phyloP scores from a whole-genome alignment of 129 eudicot species.

The Rutidosis leptorrhynchoides region DNA sequence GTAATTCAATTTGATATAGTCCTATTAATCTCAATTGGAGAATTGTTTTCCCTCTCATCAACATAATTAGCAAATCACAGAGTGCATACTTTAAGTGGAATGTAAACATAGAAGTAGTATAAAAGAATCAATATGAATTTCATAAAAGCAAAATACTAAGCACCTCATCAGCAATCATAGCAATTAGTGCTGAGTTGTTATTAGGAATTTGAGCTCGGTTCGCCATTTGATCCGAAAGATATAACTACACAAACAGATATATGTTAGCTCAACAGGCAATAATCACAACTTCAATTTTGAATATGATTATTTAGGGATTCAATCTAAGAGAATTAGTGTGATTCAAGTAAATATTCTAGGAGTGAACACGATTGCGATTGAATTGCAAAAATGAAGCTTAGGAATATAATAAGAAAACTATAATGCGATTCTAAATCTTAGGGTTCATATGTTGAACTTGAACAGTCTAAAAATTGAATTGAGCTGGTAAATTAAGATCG shows the following conservation, averaged over 20 bases:
- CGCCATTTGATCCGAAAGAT: conserved; percentile 41
- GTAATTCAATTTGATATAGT: background rate
- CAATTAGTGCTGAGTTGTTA: conserved; percentile 66
- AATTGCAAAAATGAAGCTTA: background rate
- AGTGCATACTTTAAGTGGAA: background rate
- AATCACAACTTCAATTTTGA: background rate
- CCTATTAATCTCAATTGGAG: background rate
- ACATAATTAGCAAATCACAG: background rate
- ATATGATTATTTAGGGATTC: background rate
- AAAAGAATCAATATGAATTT: background rate
- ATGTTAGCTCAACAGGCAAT: conserved; percentile 9
- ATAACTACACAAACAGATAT: conserved; percentile 20
- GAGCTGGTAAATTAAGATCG: background rate
- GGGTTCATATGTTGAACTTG: conserved; percentile 21
- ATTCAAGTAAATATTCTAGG: background rate
- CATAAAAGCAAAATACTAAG: background rate
- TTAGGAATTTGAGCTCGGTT: conserved; percentile 50
- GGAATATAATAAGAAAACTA: background rate
- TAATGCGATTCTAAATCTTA: conserved; percentile 14
- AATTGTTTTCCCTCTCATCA: background rate
- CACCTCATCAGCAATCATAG: conserved; percentile 93
- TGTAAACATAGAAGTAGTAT: background rate
- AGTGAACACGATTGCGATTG: background rate
- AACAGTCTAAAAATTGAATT: conserved; percentile 11
- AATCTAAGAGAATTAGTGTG: background rate